Base-by-base conservation (phyloP, 2,329 filamentous ascomycete species). In the Colletotrichum sp. region DNA sequence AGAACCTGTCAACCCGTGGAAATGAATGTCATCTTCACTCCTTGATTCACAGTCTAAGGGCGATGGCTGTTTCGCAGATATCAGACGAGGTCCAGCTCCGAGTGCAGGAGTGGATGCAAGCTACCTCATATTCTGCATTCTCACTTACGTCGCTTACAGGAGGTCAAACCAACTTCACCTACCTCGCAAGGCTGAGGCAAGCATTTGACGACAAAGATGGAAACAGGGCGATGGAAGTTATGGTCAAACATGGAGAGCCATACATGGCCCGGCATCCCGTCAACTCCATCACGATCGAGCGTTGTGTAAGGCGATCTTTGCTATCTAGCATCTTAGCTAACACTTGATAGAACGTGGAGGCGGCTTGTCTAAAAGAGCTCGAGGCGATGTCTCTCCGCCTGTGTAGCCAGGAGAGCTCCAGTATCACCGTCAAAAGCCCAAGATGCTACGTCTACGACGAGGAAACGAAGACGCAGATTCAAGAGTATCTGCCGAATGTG, bases 401-500 rank as follows among this genome's bases (percentile, higher is more conserved):
- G 4, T 8, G 18, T 15, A 13, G 9, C 6, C 30, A 28, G 10
- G 28, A 49, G 12, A 57, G 28, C 24, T 21, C 28, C 3, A 15
- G 18, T 4, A 84, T 83, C 74, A 49, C 78, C 2, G 86, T 91
- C 60, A 84, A 85, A 65, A 87, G 90, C 1, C 91, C 91, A 0
- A 85, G 80, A 60, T 77, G 90, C 10, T 86, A 88, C 69, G 79
- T 87, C 74, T 92, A 89, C 80, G 84, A 87, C 75, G 78, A 80
- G 5, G 77, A 83, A 9, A 88, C 83, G 65, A 87, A 87, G 76
- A 92, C 88, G 0, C 90, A 91, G 74, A 80, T 92, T 30, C 87
- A 90, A 55, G 88, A 91, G 74, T 89, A 90, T 74, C 83, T 92
- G 3, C 85, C 86, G 5, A 79, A 85, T 13, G 86, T 88, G 2